Evolutionary conservation across 2,329 filamentous ascomycete genomes (phyloP).

Genomic region (Fusarium sp.): DNA sequence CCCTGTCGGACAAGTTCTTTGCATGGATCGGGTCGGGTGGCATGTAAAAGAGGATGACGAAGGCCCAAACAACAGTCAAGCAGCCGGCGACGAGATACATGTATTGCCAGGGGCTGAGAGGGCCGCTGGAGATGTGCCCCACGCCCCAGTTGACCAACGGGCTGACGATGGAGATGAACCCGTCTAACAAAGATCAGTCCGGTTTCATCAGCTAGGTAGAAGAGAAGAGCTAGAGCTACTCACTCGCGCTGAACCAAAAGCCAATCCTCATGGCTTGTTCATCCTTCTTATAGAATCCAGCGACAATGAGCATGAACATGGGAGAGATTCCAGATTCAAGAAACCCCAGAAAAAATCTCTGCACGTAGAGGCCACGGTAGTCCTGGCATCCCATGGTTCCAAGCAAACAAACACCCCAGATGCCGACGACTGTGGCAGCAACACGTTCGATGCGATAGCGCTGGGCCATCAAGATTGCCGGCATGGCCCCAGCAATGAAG

Average conservation of each 20-base stretch:
- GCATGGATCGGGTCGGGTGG: not conserved
- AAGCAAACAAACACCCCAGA: not conserved
- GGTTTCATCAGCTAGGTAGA: too few species aligned
- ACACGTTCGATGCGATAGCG: not conserved
- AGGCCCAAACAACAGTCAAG: not conserved
- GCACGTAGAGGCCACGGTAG: not conserved
- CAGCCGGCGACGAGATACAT: not conserved
- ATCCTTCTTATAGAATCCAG: not conserved
- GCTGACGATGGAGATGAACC: not conserved
- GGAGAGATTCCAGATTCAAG: not conserved
- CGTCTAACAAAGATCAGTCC: not conserved
- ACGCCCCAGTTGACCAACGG: not conserved
- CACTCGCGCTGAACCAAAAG: not conserved
- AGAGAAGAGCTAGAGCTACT: not conserved
- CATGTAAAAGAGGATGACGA: not conserved
- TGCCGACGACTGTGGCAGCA: not conserved
- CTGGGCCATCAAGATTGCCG: not conserved
- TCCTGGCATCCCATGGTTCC: not conserved
- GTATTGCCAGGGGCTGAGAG: not conserved
- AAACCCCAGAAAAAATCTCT: not conserved
- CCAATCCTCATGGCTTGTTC: not conserved
- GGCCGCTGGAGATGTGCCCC: not conserved
- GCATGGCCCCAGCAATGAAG: not conserved
- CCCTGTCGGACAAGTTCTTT: not conserved
- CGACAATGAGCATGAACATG: not conserved